Percentiles rank a stretch among this genome's conserved stretches.
Conservation (phyloP, 2,329 filamentous ascomycete species). For the Cryphonectria parasitica region DNA sequence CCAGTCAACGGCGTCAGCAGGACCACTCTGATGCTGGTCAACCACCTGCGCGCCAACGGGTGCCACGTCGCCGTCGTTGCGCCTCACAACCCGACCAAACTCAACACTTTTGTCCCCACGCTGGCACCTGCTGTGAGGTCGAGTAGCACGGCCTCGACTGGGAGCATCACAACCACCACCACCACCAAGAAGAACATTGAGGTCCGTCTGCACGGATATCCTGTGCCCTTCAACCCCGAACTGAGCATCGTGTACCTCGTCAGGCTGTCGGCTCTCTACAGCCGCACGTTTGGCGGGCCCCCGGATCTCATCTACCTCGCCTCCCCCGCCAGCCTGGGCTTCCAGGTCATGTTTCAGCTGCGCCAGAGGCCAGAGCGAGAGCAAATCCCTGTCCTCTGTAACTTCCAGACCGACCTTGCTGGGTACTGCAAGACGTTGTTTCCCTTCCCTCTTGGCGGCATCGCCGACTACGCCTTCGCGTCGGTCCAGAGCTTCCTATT, state of each 20-base stretch:
- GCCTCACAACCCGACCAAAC: slow-evolving; percentile 58
- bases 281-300: slow-evolving; percentile 58
- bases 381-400: slow-evolving; percentile 65
- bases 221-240: slow-evolving; percentile 72
- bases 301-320: slow-evolving; percentile 73
- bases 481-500: slow-evolving; percentile 70
- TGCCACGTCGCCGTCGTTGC: slow-evolving; percentile 69
- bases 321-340: slow-evolving; percentile 70
- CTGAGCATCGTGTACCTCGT: slow-evolving; percentile 72
- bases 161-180: background rate
- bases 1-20: slow-evolving; percentile 75
- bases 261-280: slow-evolving; percentile 63
- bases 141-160: background rate
- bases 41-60: slow-evolving; percentile 67
- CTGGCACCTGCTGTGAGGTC: background rate
- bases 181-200: slow-evolving; percentile 45
- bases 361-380: slow-evolving; percentile 58
- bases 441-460: slow-evolving; percentile 60
- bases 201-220: slow-evolving; percentile 65
- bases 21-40: slow-evolving; percentile 70
- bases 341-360: slow-evolving; percentile 72
- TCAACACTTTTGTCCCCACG: slow-evolving; percentile 55
- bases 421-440: slow-evolving; percentile 74
- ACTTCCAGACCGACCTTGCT: slow-evolving; percentile 73
- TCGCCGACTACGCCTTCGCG: slow-evolving; percentile 65